Conservation (phyloP, 2,329 filamentous ascomycete genomes). For the Penicillium capsulatum region DNA sequence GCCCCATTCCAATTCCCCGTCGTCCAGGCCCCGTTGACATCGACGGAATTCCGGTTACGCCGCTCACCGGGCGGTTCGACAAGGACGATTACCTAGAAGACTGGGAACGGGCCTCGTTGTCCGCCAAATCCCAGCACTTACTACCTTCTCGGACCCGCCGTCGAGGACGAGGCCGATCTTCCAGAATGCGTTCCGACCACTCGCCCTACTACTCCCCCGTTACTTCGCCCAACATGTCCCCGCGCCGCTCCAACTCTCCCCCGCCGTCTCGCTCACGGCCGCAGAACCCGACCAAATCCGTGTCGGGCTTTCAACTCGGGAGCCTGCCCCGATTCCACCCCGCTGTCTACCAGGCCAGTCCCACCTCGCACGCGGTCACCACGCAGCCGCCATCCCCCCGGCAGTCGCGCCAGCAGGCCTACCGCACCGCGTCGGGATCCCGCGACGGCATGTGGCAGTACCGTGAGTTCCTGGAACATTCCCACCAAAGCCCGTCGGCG, state of each 20-base stretch:
- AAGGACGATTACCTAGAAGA: constrained; percentile 33
- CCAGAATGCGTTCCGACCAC: constrained; percentile 34
- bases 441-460: constrained; percentile 41
- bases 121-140: constrained; percentile 17
- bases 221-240: constrained; percentile 32
- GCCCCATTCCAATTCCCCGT: constrained; percentile 36
- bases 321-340: constrained; percentile 46
- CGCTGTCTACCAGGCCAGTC: constrained; percentile 39
- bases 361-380: constrained; percentile 19
- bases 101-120: constrained; percentile 26
- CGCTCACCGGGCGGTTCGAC: constrained; percentile 38
- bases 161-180: constrained; percentile 13
- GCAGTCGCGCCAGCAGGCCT: constrained; percentile 30
- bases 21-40: constrained; percentile 23
- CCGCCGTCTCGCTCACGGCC: constrained; percentile 32
- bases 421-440: constrained; percentile 33
- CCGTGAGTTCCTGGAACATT: constrained; percentile 40
- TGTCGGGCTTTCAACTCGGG: constrained; percentile 37
- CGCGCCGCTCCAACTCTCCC: constrained; percentile 33
- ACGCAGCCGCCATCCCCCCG: constrained; percentile 32
- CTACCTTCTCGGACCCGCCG: constrained; percentile 7
- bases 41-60: constrained; percentile 36
- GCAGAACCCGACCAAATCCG: constrained; percentile 35
- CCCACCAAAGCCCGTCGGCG: constrained; percentile 38
- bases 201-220: constrained; percentile 32